phyloP scores from a whole-genome alignment of 1,284 basidiomycete species.

The Boletus smithii region DNA sequence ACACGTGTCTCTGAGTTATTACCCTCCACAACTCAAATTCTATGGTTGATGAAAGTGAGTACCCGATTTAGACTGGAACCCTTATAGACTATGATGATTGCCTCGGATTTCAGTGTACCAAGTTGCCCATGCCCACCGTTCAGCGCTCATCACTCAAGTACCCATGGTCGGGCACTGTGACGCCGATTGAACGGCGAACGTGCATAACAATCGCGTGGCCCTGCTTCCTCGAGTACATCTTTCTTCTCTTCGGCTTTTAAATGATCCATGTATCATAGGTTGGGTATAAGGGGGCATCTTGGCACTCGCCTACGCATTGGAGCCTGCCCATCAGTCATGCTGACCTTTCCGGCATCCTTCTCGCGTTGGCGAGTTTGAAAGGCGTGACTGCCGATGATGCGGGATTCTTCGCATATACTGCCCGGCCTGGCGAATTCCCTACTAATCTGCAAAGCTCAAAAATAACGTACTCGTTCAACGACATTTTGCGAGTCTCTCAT shows the following conservation, averaged over 20 bases:
- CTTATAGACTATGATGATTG: neutral
- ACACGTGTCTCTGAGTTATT: neutral
- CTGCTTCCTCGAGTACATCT: neutral
- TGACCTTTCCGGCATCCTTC: slow-evolving; percentile 10
- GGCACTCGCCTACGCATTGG: neutral
- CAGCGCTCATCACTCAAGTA: neutral
- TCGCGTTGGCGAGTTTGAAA: slow-evolving; percentile 10
- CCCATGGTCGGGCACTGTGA: neutral
- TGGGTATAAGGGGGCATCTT: slow-evolving; percentile 13
- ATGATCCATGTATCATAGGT: neutral
- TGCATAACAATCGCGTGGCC: slow-evolving; percentile 13
- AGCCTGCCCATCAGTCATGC: slow-evolving; percentile 9
- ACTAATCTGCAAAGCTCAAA: no score
- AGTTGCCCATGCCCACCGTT: neutral
- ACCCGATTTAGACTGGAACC: neutral
- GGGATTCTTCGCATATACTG: slow-evolving; percentile 46
- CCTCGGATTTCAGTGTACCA: neutral
- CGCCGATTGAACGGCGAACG: slow-evolving; percentile 17
- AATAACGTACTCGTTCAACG: no score
- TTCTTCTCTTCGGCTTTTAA: slow-evolving; percentile 2
- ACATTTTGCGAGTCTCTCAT: no score
- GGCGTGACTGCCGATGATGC: slow-evolving; percentile 11
- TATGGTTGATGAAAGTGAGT: neutral
- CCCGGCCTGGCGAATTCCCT: slow-evolving; percentile 58
- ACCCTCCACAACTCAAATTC: neutral